Conservation (phyloP, 2,329 filamentous ascomycete species). For the Macroventuria anomochaeta region DNA sequence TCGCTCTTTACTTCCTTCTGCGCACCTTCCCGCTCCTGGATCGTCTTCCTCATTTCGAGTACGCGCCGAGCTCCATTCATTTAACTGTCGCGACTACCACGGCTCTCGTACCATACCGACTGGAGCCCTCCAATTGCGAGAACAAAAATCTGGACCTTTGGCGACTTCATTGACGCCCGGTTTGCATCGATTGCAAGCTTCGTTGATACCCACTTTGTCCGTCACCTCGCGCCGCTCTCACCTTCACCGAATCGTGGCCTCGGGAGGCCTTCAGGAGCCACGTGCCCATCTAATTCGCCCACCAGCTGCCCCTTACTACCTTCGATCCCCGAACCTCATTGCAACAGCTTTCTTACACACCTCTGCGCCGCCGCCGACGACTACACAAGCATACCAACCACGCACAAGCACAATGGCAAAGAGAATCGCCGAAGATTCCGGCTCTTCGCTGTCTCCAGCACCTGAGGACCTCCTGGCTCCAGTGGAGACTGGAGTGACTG, state of each 20-base stretch:
- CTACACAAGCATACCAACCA: background rate
- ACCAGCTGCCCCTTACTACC: background rate
- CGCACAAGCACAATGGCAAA: slow-evolving; percentile 27
- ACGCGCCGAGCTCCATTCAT: slow-evolving; percentile 1
- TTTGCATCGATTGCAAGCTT: background rate
- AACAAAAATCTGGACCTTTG: too few relatives aligned
- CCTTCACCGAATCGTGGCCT: slow-evolving; percentile 5
- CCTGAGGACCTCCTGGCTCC: slow-evolving; percentile 18
- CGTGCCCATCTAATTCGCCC: background rate
- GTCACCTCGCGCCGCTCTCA: slow-evolving; percentile 6
- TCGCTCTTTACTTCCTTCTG: slow-evolving; percentile 1
- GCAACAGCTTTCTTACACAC: slow-evolving; percentile 1
- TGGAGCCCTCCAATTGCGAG: background rate
- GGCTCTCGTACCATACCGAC: background rate
- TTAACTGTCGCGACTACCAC: background rate
- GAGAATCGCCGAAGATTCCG: slow-evolving; percentile 20
- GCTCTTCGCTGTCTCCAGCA: slow-evolving; percentile 36
- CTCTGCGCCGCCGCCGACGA: background rate
- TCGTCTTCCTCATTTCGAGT: background rate
- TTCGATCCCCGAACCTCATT: background rate
- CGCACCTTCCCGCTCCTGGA: background rate
- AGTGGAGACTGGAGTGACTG: slow-evolving; percentile 10
- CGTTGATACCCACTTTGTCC: background rate
- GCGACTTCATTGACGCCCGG: background rate
- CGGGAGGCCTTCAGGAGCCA: background rate